Conservation (phyloP, 1,139 yeast genomes). For the Geotrichum restrictum region DNA sequence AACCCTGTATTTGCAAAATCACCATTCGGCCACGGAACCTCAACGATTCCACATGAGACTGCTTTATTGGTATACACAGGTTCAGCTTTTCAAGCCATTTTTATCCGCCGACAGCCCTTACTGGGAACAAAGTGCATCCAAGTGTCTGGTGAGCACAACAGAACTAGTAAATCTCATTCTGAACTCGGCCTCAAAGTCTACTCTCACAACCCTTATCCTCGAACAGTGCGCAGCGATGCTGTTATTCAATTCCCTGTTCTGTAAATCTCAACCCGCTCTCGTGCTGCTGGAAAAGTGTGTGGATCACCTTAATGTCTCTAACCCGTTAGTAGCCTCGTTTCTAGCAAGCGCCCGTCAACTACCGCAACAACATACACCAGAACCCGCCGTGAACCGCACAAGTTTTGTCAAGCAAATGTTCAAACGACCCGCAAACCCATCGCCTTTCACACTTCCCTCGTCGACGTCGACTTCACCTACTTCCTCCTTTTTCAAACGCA, state of each 20-base stretch:
- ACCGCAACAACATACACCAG: not conserved
- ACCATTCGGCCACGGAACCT: not conserved
- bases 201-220: not conserved
- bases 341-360: not conserved
- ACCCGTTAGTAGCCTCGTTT: not conserved
- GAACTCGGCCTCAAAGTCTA: not conserved
- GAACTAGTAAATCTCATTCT: not conserved
- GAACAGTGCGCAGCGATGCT: constrained; percentile 1
- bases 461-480: not conserved
- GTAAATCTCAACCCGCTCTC: not conserved
- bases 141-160: not conserved
- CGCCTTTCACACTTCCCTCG: not conserved
- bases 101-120: not conserved
- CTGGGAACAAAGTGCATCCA: not conserved
- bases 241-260: not conserved
- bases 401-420: not conserved
- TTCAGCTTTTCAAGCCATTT: not conserved
- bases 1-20: not conserved
- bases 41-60: constrained; percentile 21
- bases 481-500: not conserved
- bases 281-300: not conserved
- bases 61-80: constrained; percentile 4
- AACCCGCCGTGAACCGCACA: not conserved
- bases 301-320: not conserved
- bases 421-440: not conserved